phyloP scores from a whole-genome alignment of 2,329 filamentous ascomycete genomes.

The Calonectria leucothoes region DNA sequence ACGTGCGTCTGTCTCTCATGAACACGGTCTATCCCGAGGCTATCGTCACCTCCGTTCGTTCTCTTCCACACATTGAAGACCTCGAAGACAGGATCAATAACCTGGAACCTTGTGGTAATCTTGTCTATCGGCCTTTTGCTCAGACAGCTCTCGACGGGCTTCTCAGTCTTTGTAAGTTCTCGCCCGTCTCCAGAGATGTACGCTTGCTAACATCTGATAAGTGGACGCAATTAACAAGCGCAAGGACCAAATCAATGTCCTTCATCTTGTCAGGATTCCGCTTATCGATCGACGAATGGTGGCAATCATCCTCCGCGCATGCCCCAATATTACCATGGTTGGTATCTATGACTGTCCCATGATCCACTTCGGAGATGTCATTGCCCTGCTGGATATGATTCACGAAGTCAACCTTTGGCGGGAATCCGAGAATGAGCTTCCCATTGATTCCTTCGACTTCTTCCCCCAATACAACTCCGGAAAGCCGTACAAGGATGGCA shows the following conservation, averaged over 20 bases:
- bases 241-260: constrained; percentile 30
- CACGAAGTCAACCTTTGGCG: constrained; percentile 48
- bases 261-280: constrained; percentile 46
- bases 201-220: constrained; percentile 30
- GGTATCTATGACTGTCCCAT: constrained; percentile 53
- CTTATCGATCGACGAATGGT: constrained; percentile 48
- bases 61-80: constrained; percentile 14
- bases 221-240: constrained; percentile 38
- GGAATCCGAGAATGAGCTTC: not conserved
- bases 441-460: constrained; percentile 47
- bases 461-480: constrained; percentile 48
- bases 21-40: not conserved
- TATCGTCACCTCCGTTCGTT: constrained; percentile 19
- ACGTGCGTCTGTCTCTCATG: not conserved
- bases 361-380: constrained; percentile 50
- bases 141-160: constrained; percentile 21
- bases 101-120: not conserved
- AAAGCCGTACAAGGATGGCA: constrained; percentile 28
- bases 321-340: constrained; percentile 46
- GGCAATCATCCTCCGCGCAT: constrained; percentile 48
- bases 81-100: constrained; percentile 1
- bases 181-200: not conserved
- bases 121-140: constrained; percentile 22
- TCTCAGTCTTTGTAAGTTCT: constrained; percentile 38
- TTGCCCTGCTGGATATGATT: constrained; percentile 49